Conservation (phyloP, 148 eudicot genomes). For the Arctostaphylos glauca region DNA sequence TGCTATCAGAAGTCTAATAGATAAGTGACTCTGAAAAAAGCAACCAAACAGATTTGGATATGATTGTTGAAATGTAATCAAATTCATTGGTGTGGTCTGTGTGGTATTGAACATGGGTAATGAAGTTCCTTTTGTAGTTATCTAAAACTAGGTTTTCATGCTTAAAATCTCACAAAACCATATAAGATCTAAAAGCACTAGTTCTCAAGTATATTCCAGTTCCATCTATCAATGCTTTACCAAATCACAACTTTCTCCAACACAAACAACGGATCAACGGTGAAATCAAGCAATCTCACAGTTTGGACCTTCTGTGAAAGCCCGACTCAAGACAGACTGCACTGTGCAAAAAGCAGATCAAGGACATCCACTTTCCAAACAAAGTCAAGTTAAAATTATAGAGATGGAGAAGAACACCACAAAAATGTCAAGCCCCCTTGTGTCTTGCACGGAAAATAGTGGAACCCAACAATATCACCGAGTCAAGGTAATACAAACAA, state of each 20-base stretch:
- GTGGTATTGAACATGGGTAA: not conserved
- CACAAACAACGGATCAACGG: too few species aligned
- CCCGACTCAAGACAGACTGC: not conserved
- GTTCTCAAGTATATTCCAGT: too few species aligned
- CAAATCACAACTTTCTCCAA: too few species aligned
- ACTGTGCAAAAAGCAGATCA: not conserved
- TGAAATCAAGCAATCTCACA: not conserved
- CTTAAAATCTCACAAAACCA: too few species aligned
- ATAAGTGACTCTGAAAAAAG: too few species aligned
- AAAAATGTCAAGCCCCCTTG: not conserved
- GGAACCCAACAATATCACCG: constrained; percentile 3
- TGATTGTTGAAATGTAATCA: not conserved
- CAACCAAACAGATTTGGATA: too few species aligned
- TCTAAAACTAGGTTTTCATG: not conserved
- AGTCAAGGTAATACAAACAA: not conserved
- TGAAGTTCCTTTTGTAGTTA: not conserved
- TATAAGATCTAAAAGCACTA: too few species aligned
- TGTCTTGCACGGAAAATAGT: not conserved
- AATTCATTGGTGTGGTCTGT: not conserved
- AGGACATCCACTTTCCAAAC: not conserved
- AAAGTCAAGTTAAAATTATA: not conserved
- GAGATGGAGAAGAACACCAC: not conserved
- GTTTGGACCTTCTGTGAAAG: not conserved
- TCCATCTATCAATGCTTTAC: too few species aligned
- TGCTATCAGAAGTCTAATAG: too few species aligned